A percentile compares a stretch with the other conserved stretches of the same genome.
Evolutionary conservation across 208 protist genomes (phyloP).

Genomic region (Wallacemonas sp.): DNA sequence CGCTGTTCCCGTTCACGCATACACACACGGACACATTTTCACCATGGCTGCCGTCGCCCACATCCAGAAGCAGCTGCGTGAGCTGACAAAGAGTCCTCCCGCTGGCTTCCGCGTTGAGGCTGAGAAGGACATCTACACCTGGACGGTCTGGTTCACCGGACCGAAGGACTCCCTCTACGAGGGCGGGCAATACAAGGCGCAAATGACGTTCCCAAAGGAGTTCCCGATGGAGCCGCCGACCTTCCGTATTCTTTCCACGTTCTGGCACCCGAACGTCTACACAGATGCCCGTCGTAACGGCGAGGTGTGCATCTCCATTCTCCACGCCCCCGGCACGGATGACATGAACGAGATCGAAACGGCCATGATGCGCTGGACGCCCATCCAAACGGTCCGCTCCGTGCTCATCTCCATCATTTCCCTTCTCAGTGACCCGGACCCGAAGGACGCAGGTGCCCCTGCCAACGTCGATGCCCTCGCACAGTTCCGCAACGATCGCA

Average conservation of each 20-base stretch:
- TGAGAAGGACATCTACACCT: constrained; percentile 90
- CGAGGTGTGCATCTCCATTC: constrained; percentile 98
- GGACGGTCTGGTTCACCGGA: constrained; percentile 91
- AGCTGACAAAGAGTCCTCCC: constrained; percentile 87
- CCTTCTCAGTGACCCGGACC: constrained; percentile 94
- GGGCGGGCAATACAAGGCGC: constrained; percentile 91
- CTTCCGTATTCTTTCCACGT: constrained; percentile 93
- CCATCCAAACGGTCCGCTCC: constrained; percentile 94
- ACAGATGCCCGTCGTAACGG: constrained; percentile 64
- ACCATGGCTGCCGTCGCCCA: constrained; percentile 81
- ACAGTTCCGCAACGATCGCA: constrained; percentile 79
- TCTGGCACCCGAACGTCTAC: constrained; percentile 99
- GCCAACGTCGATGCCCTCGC: constrained; percentile 95
- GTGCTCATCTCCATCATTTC: constrained; percentile 95
- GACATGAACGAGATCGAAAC: constrained; percentile 89
- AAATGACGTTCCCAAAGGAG: constrained; percentile 93
- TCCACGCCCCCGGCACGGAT: constrained; percentile 97
- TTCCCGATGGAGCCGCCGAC: constrained; percentile 97
- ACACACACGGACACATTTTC: no score
- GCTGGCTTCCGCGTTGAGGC: constrained; percentile 92
- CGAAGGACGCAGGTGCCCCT: constrained; percentile 89
- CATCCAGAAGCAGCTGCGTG: constrained; percentile 90
- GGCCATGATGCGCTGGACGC: constrained; percentile 96
- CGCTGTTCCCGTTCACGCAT: no score
- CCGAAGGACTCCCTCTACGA: constrained; percentile 88